Evolutionary conservation across 257 asterid species (phyloP), one percentile per base, ranked within the genome.

Genomic region (Fraxinus pennsylvanica): DNA sequence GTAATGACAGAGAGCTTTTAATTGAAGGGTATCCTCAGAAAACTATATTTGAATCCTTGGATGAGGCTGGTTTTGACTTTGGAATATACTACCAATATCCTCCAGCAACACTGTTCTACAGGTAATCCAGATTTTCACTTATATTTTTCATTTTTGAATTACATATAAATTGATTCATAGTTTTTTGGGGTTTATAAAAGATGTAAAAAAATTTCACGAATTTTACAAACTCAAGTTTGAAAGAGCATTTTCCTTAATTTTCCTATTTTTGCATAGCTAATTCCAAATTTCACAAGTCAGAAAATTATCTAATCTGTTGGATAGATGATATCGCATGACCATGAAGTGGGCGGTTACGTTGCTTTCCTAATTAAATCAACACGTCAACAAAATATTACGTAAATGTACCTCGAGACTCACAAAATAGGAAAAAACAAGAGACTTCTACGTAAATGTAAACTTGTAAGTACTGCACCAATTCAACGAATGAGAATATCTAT

Each of bases 81-180:
- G 96, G 96, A 73, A 89, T 91, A 71, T 90, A 88, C 39, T 82
- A 88, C 71, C 90, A 88, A 74, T 89, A 82, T 25, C 92, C 97
- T 82, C 92, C 97, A 14, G 79, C 94, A 2, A 91, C 92, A 50
- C 89, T 91, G 38, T 91, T 91, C 66, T 88, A 81, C 92, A 87
- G 94, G 96, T 89, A 82, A 9, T 33, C 9, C 15, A 14, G 6
- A 15, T 47, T 14, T 47, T 47, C n/a, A 47, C 21, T 14, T 47
- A 47, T 17, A 4, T 47, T 15, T 14, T 14, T 3, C 6, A 3
- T 47, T 47, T 57, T 22, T 25, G 19, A 38, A 68, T 33, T 41
- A 63, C 9, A 61, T 54, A 3, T 41, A 9, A 41, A 39, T 63
- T 38, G 21, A 45, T 47, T 29, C 45, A 61, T 59, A 19, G 10